phyloP scores from a whole-genome alignment of 352 stramenopile species.

The Globisporangium parvum region DNA sequence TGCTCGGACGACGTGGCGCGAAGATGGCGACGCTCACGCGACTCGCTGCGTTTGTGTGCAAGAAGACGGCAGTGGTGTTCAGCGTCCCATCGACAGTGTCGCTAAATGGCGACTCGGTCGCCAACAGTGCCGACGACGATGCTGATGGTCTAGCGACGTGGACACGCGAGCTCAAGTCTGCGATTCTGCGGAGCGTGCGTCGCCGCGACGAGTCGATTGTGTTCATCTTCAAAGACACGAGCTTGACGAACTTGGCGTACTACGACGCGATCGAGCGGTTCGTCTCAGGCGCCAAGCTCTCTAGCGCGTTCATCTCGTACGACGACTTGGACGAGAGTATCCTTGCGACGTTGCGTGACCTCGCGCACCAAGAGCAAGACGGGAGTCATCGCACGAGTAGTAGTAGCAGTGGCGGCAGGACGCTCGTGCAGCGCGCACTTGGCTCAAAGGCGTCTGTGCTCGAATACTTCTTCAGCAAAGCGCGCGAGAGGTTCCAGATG shows the following conservation, averaged over 20 bases:
- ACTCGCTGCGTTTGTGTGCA: conserved; percentile 50
- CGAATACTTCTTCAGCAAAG: conserved; percentile 35
- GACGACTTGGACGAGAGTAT: conserved; percentile 49
- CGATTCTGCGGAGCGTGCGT: conserved; percentile 35
- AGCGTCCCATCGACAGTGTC: conserved; percentile 6
- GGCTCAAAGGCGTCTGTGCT: conserved; percentile 44
- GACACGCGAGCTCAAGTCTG: conserved; percentile 28
- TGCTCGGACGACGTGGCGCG: conserved; percentile 36
- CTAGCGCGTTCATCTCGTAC: conserved; percentile 36
- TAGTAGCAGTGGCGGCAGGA: background rate
- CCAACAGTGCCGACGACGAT: background rate
- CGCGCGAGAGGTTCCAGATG: conserved; percentile 44
- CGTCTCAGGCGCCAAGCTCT: conserved; percentile 30
- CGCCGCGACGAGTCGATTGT: conserved; percentile 32
- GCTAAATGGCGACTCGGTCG: background rate
- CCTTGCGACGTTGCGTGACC: conserved; percentile 28
- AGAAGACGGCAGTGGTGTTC: conserved; percentile 26
- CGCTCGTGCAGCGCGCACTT: conserved; percentile 7
- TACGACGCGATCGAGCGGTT: conserved; percentile 46
- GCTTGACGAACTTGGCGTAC: conserved; percentile 19
- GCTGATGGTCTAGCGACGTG: conserved; percentile 15
- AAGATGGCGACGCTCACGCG: conserved; percentile 51
- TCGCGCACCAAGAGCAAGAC: conserved; percentile 8
- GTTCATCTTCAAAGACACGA: conserved; percentile 51
- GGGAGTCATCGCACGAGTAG: background rate